A percentile compares a stretch with the other conserved stretches of the same genome.
These are phyloP conservation scores for Colletotrichum lindemuthianum DNA, from an alignment of 2,329 filamentous ascomycete species.

Conservation along the genomic window DNA sequence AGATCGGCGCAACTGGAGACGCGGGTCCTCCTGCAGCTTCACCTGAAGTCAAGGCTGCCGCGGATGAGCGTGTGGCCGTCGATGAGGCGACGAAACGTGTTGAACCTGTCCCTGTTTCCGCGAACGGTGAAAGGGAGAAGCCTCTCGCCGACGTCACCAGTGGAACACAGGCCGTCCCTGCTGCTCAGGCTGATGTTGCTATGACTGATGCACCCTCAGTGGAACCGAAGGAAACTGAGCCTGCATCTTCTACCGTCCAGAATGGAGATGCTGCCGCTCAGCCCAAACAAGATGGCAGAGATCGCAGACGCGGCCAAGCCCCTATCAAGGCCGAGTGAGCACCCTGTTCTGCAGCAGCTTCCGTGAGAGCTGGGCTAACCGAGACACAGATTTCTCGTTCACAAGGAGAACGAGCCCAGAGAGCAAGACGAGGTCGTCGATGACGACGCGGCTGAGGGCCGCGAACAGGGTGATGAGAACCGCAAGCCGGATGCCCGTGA, in stretches of 20 bases:
- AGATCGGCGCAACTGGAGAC: not conserved
- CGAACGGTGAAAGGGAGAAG: slow-evolving; percentile 11
- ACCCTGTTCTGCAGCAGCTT: not conserved
- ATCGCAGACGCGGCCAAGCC: slow-evolving; percentile 42
- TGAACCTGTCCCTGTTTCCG: slow-evolving; percentile 28
- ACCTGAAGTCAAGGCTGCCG: not conserved
- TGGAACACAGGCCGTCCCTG: not conserved
- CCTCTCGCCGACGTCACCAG: not conserved
- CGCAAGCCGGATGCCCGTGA: slow-evolving; percentile 57
- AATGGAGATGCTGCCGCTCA: slow-evolving; percentile 20
- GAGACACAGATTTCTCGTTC: slow-evolving; percentile 46
- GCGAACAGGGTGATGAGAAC: slow-evolving; percentile 53
- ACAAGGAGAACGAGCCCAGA: slow-evolving; percentile 56
- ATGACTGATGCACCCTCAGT: slow-evolving; percentile 23
- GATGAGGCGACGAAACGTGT: slow-evolving; percentile 27
- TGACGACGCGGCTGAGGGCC: slow-evolving; percentile 61
- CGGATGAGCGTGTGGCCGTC: slow-evolving; percentile 24
- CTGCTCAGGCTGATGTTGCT: slow-evolving; percentile 16
- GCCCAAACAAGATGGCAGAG: slow-evolving; percentile 35
- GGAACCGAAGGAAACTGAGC: slow-evolving; percentile 1
- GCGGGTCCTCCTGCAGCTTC: not conserved
- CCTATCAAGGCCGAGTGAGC: slow-evolving; percentile 51
- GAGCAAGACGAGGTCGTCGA: slow-evolving; percentile 60
- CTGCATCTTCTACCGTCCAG: slow-evolving; percentile 13
- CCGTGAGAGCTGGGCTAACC: slow-evolving; percentile 13